These are phyloP conservation scores for Cladorrhinum samala DNA, from an alignment of 495 filamentous ascomycete genomes.

Conservation along the genomic window DNA sequence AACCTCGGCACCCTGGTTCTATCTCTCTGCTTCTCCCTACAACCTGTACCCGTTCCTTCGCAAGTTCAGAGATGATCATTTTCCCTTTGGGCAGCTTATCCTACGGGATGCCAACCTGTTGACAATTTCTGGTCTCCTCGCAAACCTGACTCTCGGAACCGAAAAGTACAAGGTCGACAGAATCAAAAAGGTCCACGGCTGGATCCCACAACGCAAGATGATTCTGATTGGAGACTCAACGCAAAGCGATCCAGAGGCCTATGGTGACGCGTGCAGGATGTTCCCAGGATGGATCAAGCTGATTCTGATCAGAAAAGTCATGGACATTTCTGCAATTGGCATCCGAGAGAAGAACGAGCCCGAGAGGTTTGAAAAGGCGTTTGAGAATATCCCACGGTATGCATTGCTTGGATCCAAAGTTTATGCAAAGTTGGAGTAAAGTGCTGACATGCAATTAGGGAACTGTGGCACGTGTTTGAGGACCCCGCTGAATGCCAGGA, in stretches of 20 bases:
- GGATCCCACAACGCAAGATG: slow-evolving; percentile 72
- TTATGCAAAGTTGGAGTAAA: too few species aligned
- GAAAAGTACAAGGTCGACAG: slow-evolving; percentile 81
- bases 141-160: slow-evolving; percentile 72
- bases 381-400: slow-evolving; percentile 58
- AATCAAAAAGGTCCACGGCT: slow-evolving; percentile 66
- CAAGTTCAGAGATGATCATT: slow-evolving; percentile 61
- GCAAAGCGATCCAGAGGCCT: slow-evolving; percentile 86
- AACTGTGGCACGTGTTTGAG: slow-evolving; percentile 75
- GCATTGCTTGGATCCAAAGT: background rate
- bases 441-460: slow-evolving; percentile 18
- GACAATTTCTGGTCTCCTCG: slow-evolving; percentile 73
- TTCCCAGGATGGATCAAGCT: slow-evolving; percentile 68
- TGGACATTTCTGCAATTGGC: slow-evolving; percentile 64
- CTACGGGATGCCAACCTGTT: slow-evolving; percentile 84
- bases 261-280: slow-evolving; percentile 48
- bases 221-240: slow-evolving; percentile 86
- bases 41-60: slow-evolving; percentile 89
- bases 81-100: slow-evolving; percentile 70
- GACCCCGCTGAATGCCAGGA: slow-evolving; percentile 56
- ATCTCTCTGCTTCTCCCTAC: slow-evolving; percentile 90
- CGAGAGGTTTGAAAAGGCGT: slow-evolving; percentile 75
- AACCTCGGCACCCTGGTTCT: slow-evolving; percentile 70
- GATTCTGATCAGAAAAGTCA: slow-evolving; percentile 80
- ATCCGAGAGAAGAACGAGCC: slow-evolving; percentile 64